These are phyloP conservation scores for Vicia sativa DNA, from an alignment of 306 rosid species.

Conservation along the genomic window DNA sequence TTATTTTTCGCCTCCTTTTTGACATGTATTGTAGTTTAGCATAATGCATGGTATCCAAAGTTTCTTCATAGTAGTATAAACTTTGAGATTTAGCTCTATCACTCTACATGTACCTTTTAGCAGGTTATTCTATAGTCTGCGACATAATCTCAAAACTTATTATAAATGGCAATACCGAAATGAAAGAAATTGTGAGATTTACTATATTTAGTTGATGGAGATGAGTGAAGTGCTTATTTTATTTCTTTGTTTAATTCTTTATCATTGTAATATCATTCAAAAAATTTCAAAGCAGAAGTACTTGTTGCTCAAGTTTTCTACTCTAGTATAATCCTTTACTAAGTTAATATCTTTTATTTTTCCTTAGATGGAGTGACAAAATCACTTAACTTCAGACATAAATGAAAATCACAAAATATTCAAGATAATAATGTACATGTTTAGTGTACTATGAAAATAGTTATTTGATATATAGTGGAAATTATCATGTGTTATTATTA, in stretches of 20 bases:
- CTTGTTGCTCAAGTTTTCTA: slow-evolving; percentile 7
- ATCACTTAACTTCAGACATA: no score
- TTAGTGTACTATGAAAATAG: not conserved
- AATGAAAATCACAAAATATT: no score
- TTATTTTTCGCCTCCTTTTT: not conserved
- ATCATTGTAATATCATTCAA: not conserved
- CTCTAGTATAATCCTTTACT: not conserved
- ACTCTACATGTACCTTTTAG: slow-evolving; percentile 27
- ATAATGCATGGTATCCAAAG: slow-evolving; percentile 32
- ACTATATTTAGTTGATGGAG: not conserved
- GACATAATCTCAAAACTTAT: slow-evolving; percentile 36
- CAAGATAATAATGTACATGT: not conserved
- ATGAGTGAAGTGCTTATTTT: slow-evolving; percentile 1
- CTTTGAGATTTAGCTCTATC: slow-evolving; percentile 41
- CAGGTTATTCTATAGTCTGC: slow-evolving; percentile 28
- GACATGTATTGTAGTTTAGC: slow-evolving; percentile 25
- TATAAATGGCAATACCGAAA: slow-evolving; percentile 55
- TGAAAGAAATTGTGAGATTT: slow-evolving; percentile 13
- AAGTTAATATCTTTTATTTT: not conserved
- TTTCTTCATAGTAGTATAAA: slow-evolving; percentile 40
- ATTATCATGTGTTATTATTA: not conserved
- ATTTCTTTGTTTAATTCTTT: not conserved
- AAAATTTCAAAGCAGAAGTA: not conserved
- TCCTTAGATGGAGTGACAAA: not conserved
- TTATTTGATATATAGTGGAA: not conserved